Conservation (phyloP, 768 basidiomycete species). For the Pleurotus tuber-regium region DNA sequence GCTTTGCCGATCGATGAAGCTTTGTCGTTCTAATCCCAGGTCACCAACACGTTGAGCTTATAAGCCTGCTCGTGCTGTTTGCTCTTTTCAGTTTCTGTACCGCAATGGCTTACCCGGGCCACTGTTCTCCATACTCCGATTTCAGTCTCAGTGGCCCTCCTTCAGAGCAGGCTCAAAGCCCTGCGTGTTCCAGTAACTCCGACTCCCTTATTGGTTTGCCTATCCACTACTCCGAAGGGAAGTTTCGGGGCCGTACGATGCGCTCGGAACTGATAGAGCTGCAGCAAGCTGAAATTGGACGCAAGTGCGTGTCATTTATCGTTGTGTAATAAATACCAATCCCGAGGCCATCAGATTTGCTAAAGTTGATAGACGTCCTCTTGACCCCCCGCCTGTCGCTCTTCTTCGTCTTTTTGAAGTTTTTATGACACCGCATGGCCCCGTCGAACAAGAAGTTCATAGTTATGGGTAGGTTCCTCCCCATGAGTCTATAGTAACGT, state of each 20-base stretch:
- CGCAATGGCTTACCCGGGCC: background rate
- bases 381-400: conserved; percentile 63
- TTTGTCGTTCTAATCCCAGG: conserved; percentile 1
- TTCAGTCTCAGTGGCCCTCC: background rate
- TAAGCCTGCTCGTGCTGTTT: background rate
- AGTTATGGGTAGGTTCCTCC: conserved; percentile 42
- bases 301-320: conserved; percentile 47
- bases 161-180: background rate
- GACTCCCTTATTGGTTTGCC: conserved; percentile 31
- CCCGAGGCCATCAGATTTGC: conserved; percentile 41
- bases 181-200: background rate
- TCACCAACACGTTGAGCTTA: conserved; percentile 1
- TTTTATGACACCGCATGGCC: conserved; percentile 31
- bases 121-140: background rate
- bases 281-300: conserved; percentile 65
- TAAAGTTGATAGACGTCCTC: conserved; percentile 60
- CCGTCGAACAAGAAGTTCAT: conserved; percentile 43
- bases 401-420: conserved; percentile 52
- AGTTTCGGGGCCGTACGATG: conserved; percentile 46
- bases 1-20: background rate
- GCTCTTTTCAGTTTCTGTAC: background rate
- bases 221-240: conserved; percentile 48
- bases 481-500: conserved; percentile 10
- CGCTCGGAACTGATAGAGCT: conserved; percentile 56
- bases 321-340: conserved; percentile 9